phyloP scores from a whole-genome alignment of 805 yeast genomes.

The Starmerella floris region DNA sequence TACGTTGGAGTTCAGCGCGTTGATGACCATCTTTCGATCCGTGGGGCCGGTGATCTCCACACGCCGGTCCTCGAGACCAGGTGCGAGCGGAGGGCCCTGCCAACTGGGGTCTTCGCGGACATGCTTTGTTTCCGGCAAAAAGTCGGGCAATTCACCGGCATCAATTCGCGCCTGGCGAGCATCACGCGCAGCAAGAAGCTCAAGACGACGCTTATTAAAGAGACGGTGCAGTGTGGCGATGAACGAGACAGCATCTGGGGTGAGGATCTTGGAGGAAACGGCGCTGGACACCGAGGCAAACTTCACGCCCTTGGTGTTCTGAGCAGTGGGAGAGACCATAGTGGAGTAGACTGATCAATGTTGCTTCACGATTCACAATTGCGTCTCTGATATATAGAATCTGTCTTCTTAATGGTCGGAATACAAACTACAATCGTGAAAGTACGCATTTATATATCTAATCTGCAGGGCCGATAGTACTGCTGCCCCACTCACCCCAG shows the following conservation, averaged over 20 bases:
- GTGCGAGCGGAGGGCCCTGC: conserved; percentile 59
- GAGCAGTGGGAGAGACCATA: conserved; percentile 23
- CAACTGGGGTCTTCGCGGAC: conserved; percentile 54
- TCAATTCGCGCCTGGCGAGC: conserved; percentile 45
- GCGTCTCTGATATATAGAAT: too few relatives aligned
- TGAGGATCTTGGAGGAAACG: conserved; percentile 41
- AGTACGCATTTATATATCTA: too few relatives aligned
- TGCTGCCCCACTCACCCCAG: not conserved
- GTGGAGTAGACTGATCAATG: not conserved
- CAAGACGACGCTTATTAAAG: conserved; percentile 43
- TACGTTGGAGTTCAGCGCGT: conserved; percentile 54
- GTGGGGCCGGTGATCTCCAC: conserved; percentile 69
- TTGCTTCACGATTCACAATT: too few relatives aligned
- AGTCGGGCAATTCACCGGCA: conserved; percentile 52
- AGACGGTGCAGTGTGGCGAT: conserved; percentile 54
- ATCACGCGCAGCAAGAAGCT: conserved; percentile 43
- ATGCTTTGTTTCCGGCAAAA: conserved; percentile 48
- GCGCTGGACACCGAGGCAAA: conserved; percentile 41
- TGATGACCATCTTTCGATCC: conserved; percentile 63
- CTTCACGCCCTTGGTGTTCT: conserved; percentile 36
- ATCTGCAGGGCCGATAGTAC: too few relatives aligned
- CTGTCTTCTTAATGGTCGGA: too few relatives aligned
- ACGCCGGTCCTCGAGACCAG: conserved; percentile 56
- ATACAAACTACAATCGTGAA: too few relatives aligned
- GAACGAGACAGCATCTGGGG: conserved; percentile 50